Evolutionary conservation across 441 rosid species (phyloP), one percentile per base, ranked within the genome.

Genomic region (Arabidopsis lyrata): DNA sequence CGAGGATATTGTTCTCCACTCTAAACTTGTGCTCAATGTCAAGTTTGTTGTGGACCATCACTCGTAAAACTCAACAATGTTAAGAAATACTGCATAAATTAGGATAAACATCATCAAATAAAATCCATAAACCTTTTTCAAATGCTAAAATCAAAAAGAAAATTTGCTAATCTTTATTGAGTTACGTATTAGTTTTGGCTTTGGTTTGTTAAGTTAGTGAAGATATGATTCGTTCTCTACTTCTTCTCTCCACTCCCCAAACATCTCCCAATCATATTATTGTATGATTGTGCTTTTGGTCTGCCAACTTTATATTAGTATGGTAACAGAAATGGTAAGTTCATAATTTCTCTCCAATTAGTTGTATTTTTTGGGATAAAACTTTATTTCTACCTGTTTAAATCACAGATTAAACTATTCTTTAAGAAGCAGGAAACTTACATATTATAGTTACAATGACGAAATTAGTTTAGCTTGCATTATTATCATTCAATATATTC

Each of bases 141-240:
- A 44, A 64, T 55, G 70, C 63, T 55, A 7, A 14, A 48, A 6
- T 50, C 8, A 11, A 42, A 44, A 34, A 35, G 1, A 24, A 47
- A 74, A 16, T 45, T 74, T 73, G 77, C 13, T 73, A 14, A 59
- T 49, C 35, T 74, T 58, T 29, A 31, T 39, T 49, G 3, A 66
- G 47, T 68, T 75, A 54, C 75, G 80, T 76, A 69, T 47, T 56
- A 71, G 47, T 63, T 70, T 76, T 76, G 79, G 71, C 32, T 76
- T 76, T 69, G 75, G 29, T 63, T 55, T 56, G 60, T 62, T 53
- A 68, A 53, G 65, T 45, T 68, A 39, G 53, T 63, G 61, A 76
- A 38, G 55, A 55, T 68, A 68, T 68, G 79, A 45, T 76, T 76
- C 53, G 70, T 50, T 42, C 73, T 52, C 56, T 62, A 41, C 66